A percentile compares a stretch with the other conserved stretches of the same genome.
Conservation (phyloP, 352 stramenopile species). For the Saprolegnia diclina region DNA sequence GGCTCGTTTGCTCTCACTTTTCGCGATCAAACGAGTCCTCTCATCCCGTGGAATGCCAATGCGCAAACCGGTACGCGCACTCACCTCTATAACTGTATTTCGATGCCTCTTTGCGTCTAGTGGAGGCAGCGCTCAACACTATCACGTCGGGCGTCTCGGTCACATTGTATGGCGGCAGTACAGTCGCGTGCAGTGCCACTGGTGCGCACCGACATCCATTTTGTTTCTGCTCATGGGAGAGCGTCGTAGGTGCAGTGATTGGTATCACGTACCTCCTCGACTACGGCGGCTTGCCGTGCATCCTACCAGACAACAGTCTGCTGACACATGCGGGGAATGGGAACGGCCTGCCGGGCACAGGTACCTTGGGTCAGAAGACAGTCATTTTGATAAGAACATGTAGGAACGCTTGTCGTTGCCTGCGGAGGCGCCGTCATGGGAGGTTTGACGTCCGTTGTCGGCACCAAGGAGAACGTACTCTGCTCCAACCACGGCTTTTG, state of each 20-base stretch:
- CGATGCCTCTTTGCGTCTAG: conserved; percentile 3
- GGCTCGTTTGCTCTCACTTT: conserved; percentile 67
- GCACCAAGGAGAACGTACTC: conserved; percentile 60
- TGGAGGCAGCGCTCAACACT: conserved; percentile 48
- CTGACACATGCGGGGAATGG: conserved; percentile 47
- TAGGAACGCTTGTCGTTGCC: conserved; percentile 39
- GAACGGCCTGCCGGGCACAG: conserved; percentile 49
- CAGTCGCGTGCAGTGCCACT: conserved; percentile 37
- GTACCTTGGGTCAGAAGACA: not conserved
- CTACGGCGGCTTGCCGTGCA: conserved; percentile 45
- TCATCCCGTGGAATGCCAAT: conserved; percentile 38
- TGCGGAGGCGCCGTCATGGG: conserved; percentile 35
- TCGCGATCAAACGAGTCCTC: conserved; percentile 45
- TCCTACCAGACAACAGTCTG: conserved; percentile 36
- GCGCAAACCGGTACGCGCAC: conserved; percentile 16
- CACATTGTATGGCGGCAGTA: conserved; percentile 33
- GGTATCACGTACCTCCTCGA: conserved; percentile 56
- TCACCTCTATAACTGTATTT: not conserved
- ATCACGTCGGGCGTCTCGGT: conserved; percentile 45
- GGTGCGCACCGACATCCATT: conserved; percentile 19
- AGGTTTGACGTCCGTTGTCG: conserved; percentile 45
- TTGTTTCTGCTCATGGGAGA: not conserved
- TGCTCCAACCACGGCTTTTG: conserved; percentile 74
- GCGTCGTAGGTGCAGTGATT: conserved; percentile 34
- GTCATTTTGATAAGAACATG: not conserved